Conservation (phyloP, 371 early-diverging fungal species). For the Ordospora colligata region DNA sequence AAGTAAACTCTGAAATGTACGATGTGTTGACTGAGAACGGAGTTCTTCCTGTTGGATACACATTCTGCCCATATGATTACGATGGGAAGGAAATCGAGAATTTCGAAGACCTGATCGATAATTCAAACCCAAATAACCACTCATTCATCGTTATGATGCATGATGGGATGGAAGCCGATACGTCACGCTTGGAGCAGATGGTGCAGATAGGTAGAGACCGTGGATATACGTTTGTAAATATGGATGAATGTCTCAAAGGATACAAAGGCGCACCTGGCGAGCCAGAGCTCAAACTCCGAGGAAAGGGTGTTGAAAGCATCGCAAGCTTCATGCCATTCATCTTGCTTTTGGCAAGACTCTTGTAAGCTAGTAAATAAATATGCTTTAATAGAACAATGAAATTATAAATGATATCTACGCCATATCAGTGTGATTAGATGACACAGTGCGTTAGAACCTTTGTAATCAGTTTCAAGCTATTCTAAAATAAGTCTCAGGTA, state of each 20-base stretch:
- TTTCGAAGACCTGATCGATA: constrained; percentile 37
- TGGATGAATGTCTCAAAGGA: constrained; percentile 55
- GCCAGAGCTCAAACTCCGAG: background rate
- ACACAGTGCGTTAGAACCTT: no score
- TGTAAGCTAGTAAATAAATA: constrained; percentile 9
- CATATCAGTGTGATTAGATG: no score
- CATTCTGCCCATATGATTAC: constrained; percentile 51
- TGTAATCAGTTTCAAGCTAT: no score
- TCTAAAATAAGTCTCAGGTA: no score
- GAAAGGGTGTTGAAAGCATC: background rate
- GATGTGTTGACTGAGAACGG: constrained; percentile 46
- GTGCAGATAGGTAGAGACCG: constrained; percentile 43
- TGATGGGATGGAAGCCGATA: constrained; percentile 52
- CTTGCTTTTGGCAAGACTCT: background rate
- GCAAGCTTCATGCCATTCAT: background rate
- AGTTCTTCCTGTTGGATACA: constrained; percentile 52
- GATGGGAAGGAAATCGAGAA: constrained; percentile 32
- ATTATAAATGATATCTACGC: no score
- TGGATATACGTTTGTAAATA: constrained; percentile 55
- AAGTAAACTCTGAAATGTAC: constrained; percentile 39
- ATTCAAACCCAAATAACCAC: constrained; percentile 43
- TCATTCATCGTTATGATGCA: constrained; percentile 59
- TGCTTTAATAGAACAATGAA: background rate
- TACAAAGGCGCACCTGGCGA: constrained; percentile 40
- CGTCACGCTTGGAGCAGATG: constrained; percentile 48